Conservation (phyloP, 192 early-diverging fungal species). For the Haplosporangium gracile region DNA sequence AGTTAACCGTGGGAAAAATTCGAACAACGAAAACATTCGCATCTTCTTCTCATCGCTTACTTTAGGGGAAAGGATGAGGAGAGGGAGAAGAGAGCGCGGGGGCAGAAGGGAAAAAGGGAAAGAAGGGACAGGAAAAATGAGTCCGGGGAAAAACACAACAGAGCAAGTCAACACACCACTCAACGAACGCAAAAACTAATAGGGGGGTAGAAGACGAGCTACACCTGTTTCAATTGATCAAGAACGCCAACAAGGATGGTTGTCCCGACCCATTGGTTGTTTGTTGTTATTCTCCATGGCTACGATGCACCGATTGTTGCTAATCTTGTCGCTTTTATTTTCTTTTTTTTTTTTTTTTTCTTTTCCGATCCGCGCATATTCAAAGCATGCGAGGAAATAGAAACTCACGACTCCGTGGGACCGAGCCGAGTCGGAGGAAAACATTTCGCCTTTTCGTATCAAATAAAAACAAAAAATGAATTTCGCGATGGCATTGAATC, state of each 20-base stretch:
- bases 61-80: not conserved
- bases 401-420: not conserved
- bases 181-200: not conserved
- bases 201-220: not conserved
- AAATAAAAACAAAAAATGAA: not conserved
- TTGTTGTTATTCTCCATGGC: no score
- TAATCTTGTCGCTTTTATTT: no score
- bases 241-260: no score
- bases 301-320: no score
- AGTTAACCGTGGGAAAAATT: conserved; percentile 3
- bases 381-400: no score
- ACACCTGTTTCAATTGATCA: no score
- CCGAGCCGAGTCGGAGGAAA: conserved; percentile 9
- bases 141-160: not conserved
- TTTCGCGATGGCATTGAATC: not conserved
- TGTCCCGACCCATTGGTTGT: no score
- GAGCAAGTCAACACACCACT: not conserved
- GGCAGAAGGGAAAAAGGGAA: no score
- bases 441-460: not conserved
- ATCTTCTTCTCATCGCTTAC: not conserved
- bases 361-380: no score
- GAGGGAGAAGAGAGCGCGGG: not conserved
- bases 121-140: not conserved
- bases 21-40: not conserved
- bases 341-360: no score